Evolutionary conservation across 129 eudicot genomes (phyloP).

Genomic region (Cynara cardunculus): DNA sequence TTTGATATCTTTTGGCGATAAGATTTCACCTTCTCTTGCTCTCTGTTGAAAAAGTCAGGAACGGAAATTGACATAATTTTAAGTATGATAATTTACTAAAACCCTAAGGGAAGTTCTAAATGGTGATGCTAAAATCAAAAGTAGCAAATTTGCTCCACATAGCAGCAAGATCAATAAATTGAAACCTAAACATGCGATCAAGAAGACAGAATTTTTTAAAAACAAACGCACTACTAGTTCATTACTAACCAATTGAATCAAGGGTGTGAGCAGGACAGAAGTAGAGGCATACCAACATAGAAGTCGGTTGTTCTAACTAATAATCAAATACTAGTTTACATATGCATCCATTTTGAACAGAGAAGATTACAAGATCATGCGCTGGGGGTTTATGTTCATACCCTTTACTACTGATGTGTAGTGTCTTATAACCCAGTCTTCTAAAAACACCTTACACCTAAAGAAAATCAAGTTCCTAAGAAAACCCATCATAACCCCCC

Average conservation of each 20-base stretch:
- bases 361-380: neutral
- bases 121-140: neutral
- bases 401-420: neutral
- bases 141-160: neutral
- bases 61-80: neutral
- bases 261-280: no score
- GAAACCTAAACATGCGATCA: neutral
- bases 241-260: no score
- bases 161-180: neutral
- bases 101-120: neutral
- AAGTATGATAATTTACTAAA: neutral
- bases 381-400: neutral
- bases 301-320: no score
- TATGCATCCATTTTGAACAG: neutral
- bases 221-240: no score
- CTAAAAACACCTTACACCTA: neutral
- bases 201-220: neutral
- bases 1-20: conserved; percentile 85
- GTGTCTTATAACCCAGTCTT: neutral
- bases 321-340: neutral
- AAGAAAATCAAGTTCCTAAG: neutral
- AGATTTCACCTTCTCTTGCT: conserved; percentile 86
- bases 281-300: no score
- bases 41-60: conserved; percentile 40
- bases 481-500: neutral